A percentile compares a stretch with the other conserved stretches of the same genome.
These are phyloP conservation scores for Ammopiptanthus mongolicus DNA, from an alignment of 306 rosid genomes.

Conservation along the genomic window DNA sequence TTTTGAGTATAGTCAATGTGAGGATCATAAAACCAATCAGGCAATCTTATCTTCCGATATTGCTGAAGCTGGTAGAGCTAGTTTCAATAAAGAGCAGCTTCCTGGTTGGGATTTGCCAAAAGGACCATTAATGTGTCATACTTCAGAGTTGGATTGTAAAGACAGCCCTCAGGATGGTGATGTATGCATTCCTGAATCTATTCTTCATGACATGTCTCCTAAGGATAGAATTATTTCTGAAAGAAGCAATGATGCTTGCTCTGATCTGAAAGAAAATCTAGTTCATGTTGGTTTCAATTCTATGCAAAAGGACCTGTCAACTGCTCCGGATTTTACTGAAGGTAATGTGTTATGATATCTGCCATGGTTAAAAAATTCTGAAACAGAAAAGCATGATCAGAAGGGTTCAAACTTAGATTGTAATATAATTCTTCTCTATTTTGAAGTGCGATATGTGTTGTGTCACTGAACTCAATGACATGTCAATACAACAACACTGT, in stretches of 20 bases:
- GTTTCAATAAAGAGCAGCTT: constrained; percentile 26
- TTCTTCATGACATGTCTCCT: constrained; percentile 29
- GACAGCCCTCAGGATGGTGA: constrained; percentile 30
- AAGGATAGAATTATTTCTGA: constrained; percentile 24
- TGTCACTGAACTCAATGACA: background rate
- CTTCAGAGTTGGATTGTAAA: constrained; percentile 28
- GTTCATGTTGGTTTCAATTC: constrained; percentile 19
- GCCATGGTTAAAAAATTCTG: background rate
- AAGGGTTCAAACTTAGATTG: background rate
- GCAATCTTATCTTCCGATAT: constrained; percentile 28
- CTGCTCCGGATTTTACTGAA: constrained; percentile 32
- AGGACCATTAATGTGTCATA: constrained; percentile 28
- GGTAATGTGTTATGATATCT: constrained; percentile 37
- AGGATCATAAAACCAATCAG: constrained; percentile 27
- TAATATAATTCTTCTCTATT: constrained; percentile 7
- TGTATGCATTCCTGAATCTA: constrained; percentile 31
- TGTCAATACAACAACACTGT: background rate
- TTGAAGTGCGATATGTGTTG: constrained; percentile 10
- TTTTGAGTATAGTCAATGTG: constrained; percentile 36
- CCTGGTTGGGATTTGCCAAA: constrained; percentile 29
- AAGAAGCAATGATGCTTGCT: constrained; percentile 29
- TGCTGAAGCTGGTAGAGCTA: constrained; percentile 38
- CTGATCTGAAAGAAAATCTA: constrained; percentile 17
- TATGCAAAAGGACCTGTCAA: constrained; percentile 22
- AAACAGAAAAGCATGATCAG: constrained; percentile 15